Conservation (phyloP, 2,329 filamentous ascomycete genomes). For the Macroventuria anomochaeta region DNA sequence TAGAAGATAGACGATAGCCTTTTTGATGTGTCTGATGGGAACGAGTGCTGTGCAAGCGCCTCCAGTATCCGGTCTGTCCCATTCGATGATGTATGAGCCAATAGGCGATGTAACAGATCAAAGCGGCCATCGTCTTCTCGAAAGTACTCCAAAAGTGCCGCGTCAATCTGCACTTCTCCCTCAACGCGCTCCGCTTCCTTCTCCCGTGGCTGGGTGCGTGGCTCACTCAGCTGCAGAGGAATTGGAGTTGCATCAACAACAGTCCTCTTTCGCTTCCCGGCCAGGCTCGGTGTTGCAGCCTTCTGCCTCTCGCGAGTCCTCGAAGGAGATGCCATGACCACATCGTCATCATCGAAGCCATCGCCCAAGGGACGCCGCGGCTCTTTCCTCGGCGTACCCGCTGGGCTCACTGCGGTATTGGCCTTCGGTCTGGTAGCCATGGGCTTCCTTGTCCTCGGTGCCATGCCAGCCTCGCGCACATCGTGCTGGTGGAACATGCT, state of each 20-base stretch:
- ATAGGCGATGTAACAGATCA: slow-evolving; percentile 63
- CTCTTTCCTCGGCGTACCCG: slow-evolving; percentile 67
- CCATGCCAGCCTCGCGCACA: slow-evolving; percentile 62
- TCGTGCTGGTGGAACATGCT: slow-evolving; percentile 77
- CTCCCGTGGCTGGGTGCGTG: slow-evolving; percentile 48
- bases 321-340: slow-evolving; percentile 62
- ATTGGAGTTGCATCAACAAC: slow-evolving; percentile 70
- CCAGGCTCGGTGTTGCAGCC: slow-evolving; percentile 65
- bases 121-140: slow-evolving; percentile 49
- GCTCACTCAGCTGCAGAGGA: slow-evolving; percentile 59
- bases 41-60: slow-evolving; percentile 66
- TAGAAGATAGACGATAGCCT: slow-evolving; percentile 73
- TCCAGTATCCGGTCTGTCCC: slow-evolving; percentile 71
- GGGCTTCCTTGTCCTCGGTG: slow-evolving; percentile 49
- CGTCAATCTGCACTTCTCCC: slow-evolving; percentile 25
- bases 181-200: slow-evolving; percentile 25
- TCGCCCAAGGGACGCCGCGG: slow-evolving; percentile 67
- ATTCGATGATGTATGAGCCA: slow-evolving; percentile 66
- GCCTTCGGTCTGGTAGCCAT: slow-evolving; percentile 36
- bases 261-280: slow-evolving; percentile 71
- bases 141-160: slow-evolving; percentile 47
- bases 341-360: slow-evolving; percentile 75
- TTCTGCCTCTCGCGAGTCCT: slow-evolving; percentile 57
- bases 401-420: slow-evolving; percentile 34
- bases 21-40: slow-evolving; percentile 62